Evolutionary conservation across 2,329 filamentous ascomycete genomes (phyloP), one percentile per base, ranked within the genome.

Genomic region (Cytospora mali): DNA sequence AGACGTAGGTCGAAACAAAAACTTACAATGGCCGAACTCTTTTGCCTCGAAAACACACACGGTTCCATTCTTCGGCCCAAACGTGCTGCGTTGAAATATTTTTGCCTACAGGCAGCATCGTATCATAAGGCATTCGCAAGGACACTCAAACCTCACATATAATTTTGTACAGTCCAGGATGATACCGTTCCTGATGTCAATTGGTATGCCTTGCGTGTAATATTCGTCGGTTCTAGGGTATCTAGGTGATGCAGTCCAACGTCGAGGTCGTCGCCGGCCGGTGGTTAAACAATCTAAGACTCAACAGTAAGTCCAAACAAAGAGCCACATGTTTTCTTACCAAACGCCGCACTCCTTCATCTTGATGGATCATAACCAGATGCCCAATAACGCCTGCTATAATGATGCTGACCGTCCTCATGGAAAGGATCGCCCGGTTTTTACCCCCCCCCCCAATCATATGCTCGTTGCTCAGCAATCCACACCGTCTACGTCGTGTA

Each of bases 141-240:
- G n/a, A n/a, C n/a, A n/a, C n/a, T n/a, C n/a, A n/a, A n/a, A n/a
- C n/a, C n/a, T n/a, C n/a, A n/a, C n/a, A n/a, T n/a, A n/a, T n/a
- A n/a, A 31, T 31, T 31, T n/a, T 4, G 6, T 10, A 21, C 2
- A 23, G n/a, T 46, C 3, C n/a, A 46, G 21, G 4, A 46, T 46
- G n/a, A 23, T 6, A 11, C 21, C 13, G 42, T 13, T 23, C 13
- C 9, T 18, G 13, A 10, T 13, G 7, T 4, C 9, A 4, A 21
- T n/a, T 10, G 42, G 42, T 23, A 18, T 21, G 18, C n/a, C 9
- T n/a, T 13, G n/a, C 13, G 7, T 23, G 13, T 10, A n/a, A 11
- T n/a, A 46, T 23, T 10, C n/a, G 42, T 46, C 21, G 16, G 35
- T 54, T 54, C 18, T 54, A 54, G 58, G 58, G 39, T 60, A 54